Percentiles rank a stretch among this genome's conserved stretches.
phyloP scores from a whole-genome alignment of 176 grass and related monocot species.

The Leersia perrieri region DNA sequence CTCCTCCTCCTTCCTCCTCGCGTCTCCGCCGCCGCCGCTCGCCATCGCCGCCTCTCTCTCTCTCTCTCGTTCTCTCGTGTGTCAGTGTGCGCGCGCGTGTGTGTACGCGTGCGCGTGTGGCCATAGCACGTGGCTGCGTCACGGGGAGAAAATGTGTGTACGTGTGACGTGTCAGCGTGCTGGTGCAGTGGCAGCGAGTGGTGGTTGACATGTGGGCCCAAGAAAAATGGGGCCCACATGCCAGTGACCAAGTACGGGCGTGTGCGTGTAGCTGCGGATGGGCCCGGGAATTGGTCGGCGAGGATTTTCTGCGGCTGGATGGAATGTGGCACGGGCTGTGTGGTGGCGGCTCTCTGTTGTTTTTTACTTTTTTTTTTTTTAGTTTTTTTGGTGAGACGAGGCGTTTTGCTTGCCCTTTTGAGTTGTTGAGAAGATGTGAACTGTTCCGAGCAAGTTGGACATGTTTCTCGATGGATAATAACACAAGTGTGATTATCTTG shows the following conservation, averaged over 20 bases:
- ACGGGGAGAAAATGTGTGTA: neutral
- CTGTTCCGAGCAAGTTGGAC: neutral
- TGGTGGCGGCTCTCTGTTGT: neutral
- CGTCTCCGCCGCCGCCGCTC: slow-evolving; percentile 7
- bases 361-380: no score
- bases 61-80: neutral
- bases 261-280: neutral
- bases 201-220: no score
- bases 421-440: neutral
- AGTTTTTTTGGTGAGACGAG: neutral
- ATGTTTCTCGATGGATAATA: neutral
- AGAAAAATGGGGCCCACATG: no score
- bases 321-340: neutral
- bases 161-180: neutral
- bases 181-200: neutral
- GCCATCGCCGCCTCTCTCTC: slow-evolving; percentile 30
- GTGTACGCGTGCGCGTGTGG: neutral
- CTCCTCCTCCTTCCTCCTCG: slow-evolving; percentile 29
- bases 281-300: neutral
- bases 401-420: neutral
- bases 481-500: neutral
- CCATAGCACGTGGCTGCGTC: neutral
- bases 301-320: neutral
- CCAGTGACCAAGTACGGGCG: no score
- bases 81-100: neutral